Evolutionary conservation across 2,329 filamentous ascomycete species (phyloP).

Genomic region (Fusarium foetens): DNA sequence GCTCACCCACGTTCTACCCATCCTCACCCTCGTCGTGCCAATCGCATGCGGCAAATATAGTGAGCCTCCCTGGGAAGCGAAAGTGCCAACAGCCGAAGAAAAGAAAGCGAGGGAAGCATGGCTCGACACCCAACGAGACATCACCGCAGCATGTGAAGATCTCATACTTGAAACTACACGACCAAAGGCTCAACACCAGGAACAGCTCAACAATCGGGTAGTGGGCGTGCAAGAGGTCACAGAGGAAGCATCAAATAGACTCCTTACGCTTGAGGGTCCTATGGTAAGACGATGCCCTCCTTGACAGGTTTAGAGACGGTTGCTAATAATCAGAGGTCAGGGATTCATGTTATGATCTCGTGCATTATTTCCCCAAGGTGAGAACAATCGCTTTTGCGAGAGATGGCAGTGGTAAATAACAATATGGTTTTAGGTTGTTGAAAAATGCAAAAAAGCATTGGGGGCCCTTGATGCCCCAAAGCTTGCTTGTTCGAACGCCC

Average conservation of each 20-base stretch:
- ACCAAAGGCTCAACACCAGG: not conserved
- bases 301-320: not conserved
- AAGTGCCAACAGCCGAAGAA: not conserved
- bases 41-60: not conserved
- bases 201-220: not conserved
- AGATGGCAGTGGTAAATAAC: not conserved
- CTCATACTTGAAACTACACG: not conserved
- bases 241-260: not conserved
- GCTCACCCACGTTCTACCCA: not conserved
- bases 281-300: not conserved
- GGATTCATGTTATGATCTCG: not conserved
- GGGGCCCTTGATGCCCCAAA: not conserved
- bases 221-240: not conserved
- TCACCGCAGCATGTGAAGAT: not conserved
- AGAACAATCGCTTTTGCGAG: not conserved
- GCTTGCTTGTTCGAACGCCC: not conserved
- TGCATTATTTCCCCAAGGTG: not conserved
- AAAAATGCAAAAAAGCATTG: not conserved
- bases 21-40: not conserved
- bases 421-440: not conserved
- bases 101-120: not conserved
- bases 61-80: not conserved
- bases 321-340: not conserved
- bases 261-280: not conserved
- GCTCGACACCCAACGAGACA: not conserved